Conservation (phyloP, 352 stramenopile genomes). For the Phytopythium montanum region DNA sequence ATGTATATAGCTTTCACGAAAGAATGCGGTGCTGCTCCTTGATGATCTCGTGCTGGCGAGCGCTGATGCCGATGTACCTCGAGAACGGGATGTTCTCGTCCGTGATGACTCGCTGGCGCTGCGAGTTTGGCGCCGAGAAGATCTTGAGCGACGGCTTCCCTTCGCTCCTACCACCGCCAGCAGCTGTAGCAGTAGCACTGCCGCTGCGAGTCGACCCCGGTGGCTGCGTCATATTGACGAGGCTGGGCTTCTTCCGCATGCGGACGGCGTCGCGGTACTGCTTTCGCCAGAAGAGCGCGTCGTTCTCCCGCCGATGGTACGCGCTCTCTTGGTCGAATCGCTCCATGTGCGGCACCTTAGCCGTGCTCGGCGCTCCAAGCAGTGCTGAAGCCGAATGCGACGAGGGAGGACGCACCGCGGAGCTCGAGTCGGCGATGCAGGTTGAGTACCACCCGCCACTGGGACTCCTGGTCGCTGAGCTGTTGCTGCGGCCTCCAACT, state of each 20-base stretch:
- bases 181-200: background rate
- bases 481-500: slow-evolving; percentile 9
- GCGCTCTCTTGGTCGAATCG: slow-evolving; percentile 45
- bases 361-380: slow-evolving; percentile 20
- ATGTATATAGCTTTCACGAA: slow-evolving; percentile 25
- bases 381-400: slow-evolving; percentile 13
- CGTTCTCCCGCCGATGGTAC: slow-evolving; percentile 41
- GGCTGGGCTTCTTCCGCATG: slow-evolving; percentile 36
- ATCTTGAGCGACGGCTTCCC: slow-evolving; percentile 58
- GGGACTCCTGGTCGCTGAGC: background rate
- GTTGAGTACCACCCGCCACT: slow-evolving; percentile 6
- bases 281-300: slow-evolving; percentile 43
- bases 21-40: slow-evolving; percentile 72
- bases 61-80: slow-evolving; percentile 74
- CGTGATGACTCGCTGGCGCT: slow-evolving; percentile 32
- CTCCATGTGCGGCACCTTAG: slow-evolving; percentile 34
- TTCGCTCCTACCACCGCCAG: background rate
- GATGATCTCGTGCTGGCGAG: slow-evolving; percentile 67
- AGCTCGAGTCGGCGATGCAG: background rate
- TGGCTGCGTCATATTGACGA: slow-evolving; percentile 4
- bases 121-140: slow-evolving; percentile 53
- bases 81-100: slow-evolving; percentile 66
- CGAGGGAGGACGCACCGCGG: background rate
- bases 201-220: background rate
- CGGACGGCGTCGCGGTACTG: slow-evolving; percentile 55